Percentiles rank a stretch among this genome's conserved stretches.
Evolutionary conservation across 352 stramenopile genomes (phyloP).

Genomic region (Phytopythium litorale): DNA sequence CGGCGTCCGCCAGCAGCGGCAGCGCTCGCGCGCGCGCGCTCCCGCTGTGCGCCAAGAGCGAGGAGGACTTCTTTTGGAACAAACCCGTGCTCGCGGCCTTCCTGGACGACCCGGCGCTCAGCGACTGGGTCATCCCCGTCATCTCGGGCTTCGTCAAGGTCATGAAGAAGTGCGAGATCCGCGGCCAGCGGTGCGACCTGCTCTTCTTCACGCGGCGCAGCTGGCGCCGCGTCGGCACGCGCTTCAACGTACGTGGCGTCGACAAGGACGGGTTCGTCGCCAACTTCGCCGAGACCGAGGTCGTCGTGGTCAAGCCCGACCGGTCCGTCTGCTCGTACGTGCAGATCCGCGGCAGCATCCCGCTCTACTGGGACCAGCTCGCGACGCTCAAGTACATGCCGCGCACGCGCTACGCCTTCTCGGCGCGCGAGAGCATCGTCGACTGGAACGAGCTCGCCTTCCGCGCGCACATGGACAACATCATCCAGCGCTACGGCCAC

Average conservation of each 20-base stretch:
- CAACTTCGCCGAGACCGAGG: slow-evolving; percentile 95
- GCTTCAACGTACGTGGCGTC: slow-evolving; percentile 91
- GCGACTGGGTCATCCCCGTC: slow-evolving; percentile 64
- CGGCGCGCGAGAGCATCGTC: slow-evolving; percentile 50
- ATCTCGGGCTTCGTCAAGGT: slow-evolving; percentile 73
- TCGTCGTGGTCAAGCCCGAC: slow-evolving; percentile 74
- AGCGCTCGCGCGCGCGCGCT: slow-evolving; percentile 11
- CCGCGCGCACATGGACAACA: slow-evolving; percentile 61
- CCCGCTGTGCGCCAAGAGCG: slow-evolving; percentile 56
- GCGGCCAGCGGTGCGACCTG: slow-evolving; percentile 52
- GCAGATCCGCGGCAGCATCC: slow-evolving; percentile 95
- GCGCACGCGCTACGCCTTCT: slow-evolving; percentile 64
- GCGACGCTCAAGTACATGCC: slow-evolving; percentile 93
- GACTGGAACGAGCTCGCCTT: slow-evolving; percentile 76
- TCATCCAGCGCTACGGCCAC: slow-evolving; percentile 70
- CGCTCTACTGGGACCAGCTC: slow-evolving; percentile 90
- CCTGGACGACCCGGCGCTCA: slow-evolving; percentile 33
- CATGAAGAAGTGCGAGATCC: slow-evolving; percentile 59
- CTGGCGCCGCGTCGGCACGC: slow-evolving; percentile 80
- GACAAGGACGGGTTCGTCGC: slow-evolving; percentile 87
- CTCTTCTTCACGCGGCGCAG: slow-evolving; percentile 72
- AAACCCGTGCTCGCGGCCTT: slow-evolving; percentile 57
- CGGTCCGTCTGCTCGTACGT: slow-evolving; percentile 85
- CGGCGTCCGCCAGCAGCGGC: slow-evolving; percentile 9
- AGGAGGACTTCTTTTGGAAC: slow-evolving; percentile 94